phyloP scores from a whole-genome alignment of 257 asterid genomes.

The Perilla frutescens region DNA sequence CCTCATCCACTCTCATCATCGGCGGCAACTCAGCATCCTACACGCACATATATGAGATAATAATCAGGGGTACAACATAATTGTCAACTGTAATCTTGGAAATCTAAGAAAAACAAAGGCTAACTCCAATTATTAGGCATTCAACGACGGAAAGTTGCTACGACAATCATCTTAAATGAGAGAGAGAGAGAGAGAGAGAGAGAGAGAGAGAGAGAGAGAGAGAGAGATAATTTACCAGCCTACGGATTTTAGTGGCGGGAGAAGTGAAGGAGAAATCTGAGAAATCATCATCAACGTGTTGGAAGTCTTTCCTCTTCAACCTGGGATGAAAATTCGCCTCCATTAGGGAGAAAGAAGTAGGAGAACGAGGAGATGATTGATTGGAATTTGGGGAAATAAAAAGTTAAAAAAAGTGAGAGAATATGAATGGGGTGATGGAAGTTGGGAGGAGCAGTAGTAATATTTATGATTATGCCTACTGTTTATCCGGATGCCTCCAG shows the following conservation, averaged over 20 bases:
- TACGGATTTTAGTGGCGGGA: conserved; percentile 72
- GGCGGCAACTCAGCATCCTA: conserved; percentile 68
- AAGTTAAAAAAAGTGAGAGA: neutral
- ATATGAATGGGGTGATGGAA: neutral
- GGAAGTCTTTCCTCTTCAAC: conserved; percentile 66
- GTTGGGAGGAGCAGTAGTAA: neutral
- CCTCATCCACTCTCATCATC: conserved; percentile 56
- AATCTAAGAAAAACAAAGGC: neutral
- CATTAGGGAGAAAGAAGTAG: conserved; percentile 18
- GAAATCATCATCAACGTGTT: conserved; percentile 48
- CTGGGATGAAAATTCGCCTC: conserved; percentile 40
- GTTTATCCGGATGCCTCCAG: conserved; percentile 50
- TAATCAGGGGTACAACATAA: neutral
- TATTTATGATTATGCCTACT: neutral
- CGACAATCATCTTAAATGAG: neutral
- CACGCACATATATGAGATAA: neutral
- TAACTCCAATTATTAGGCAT: neutral
- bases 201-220: neutral
- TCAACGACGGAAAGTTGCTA: neutral
- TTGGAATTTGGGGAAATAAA: neutral
- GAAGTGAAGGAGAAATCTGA: conserved; percentile 60
- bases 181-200: no score
- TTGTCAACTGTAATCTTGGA: neutral
- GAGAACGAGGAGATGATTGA: neutral
- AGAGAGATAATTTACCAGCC: conserved; percentile 47